A percentile compares a stretch with the other conserved stretches of the same genome.
Conservation (phyloP, 1,284 basidiomycete species). For the Trichosporon faecale region DNA sequence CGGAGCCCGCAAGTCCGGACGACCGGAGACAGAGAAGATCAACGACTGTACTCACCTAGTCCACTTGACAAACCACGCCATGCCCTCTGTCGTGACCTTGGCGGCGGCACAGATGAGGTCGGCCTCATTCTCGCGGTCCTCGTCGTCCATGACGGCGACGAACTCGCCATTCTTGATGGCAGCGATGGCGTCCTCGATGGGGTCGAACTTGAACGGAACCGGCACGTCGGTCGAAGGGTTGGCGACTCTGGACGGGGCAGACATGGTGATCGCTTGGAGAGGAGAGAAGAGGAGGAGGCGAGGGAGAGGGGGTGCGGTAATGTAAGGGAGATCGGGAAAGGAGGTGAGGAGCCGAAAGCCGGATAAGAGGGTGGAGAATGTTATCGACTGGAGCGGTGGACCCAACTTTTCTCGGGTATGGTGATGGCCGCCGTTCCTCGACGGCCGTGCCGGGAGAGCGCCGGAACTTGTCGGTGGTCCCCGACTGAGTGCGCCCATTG, state of each 20-base stretch:
- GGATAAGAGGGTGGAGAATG: constrained; percentile 1
- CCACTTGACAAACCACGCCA: constrained; percentile 99
- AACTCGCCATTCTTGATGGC: constrained; percentile 82
- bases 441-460: neutral
- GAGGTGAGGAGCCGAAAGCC: constrained; percentile 1
- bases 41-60: constrained; percentile 74
- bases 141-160: constrained; percentile 93
- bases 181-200: constrained; percentile 72
- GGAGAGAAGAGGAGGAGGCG: neutral
- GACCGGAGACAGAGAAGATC: neutral
- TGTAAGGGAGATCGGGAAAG: neutral
- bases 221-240: constrained; percentile 35
- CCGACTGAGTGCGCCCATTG: neutral
- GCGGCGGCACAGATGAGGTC: constrained; percentile 83
- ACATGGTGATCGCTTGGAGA: constrained; percentile 32
- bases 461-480: constrained; percentile 10
- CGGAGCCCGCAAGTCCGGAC: neutral
- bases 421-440: constrained; percentile 2
- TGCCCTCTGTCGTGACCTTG: constrained; percentile 84
- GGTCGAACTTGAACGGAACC: constrained; percentile 58
- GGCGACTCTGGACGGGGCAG: constrained; percentile 30
- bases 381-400: neutral
- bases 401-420: constrained; percentile 10
- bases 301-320: neutral
- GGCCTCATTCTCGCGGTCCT: constrained; percentile 88